Conservation (phyloP, 108 stramenopile species). For the Cyclotella atomus region DNA sequence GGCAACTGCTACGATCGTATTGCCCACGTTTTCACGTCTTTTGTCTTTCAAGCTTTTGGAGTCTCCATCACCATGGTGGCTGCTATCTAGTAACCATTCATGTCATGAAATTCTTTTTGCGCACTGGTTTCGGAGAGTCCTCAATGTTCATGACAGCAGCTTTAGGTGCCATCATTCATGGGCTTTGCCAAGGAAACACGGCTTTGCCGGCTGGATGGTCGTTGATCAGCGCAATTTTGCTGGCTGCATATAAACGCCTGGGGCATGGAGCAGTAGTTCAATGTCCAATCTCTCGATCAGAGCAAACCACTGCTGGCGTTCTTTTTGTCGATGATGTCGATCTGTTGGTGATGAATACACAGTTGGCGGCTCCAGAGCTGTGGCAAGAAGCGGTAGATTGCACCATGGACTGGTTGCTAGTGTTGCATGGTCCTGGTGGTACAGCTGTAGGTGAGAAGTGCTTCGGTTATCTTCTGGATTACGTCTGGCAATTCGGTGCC, state of each 20-base stretch:
- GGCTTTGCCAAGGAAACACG: constrained; percentile 15
- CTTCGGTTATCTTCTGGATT: neutral
- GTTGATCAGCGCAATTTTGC: neutral
- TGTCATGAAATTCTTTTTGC: constrained; percentile 10
- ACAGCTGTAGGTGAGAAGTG: no score
- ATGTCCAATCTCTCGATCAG: neutral
- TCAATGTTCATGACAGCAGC: neutral
- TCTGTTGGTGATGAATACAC: neutral
- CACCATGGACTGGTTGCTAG: neutral
- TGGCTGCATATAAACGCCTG: neutral
- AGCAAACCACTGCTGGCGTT: neutral
- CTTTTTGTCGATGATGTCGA: constrained; percentile 7
- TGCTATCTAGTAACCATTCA: constrained; percentile 1
- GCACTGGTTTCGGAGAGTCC: constrained; percentile 11
- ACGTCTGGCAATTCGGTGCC: neutral
- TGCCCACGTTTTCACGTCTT: neutral
- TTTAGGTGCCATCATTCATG: constrained; percentile 3
- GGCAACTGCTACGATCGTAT: neutral
- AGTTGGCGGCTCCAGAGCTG: neutral
- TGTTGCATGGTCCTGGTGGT: no score
- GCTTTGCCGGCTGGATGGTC: neutral
- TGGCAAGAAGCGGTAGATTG: neutral
- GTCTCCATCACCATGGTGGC: neutral
- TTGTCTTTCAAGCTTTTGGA: constrained; percentile 1
- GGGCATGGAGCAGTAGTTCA: neutral